Base-by-base conservation (phyloP, 768 basidiomycete genomes). In the Lentinula lateritia region DNA sequence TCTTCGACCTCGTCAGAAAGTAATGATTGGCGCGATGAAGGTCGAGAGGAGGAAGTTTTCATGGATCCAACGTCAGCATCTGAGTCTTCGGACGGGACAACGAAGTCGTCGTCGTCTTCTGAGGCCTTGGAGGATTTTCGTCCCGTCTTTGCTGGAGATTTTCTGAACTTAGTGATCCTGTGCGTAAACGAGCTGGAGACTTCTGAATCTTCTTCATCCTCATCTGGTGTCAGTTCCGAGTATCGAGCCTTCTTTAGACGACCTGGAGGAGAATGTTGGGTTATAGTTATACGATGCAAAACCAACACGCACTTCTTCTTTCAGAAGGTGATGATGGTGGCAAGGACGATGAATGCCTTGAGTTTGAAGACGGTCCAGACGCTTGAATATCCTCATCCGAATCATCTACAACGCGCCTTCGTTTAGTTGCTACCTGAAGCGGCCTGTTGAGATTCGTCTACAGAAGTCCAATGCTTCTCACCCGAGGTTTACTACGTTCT, bases 31-130 rank as follows among this genome's bases (percentile, higher is more conserved):
- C 75, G 76, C 16, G 82, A 83, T 0, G 84, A 83, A 16, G 75
- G 72, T 48, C 82, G 82, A 45, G 87, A 85, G 3, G 79, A 80
- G 10, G 78, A 76, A 57, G 86, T 75, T 65, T 74, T 80, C 28
- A 74, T 66, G 20, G 81, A 83, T 38, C 73, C 78, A 7, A 71
- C 71, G 32, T 87, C 87, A 1, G 77, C 79, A 23, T 87, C 89
- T 10, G 83, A 83, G 48, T 86, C 85, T 48, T 48, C 46, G 3
- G 84, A 85, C 18, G 86, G 82, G 42, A 81, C 86, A 66, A 91
- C 81, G 67, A 93, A 92, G 62, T 90, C 84, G 64, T 81, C 87
- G 54, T 91, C 87, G 63, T 90, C 87, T 54, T 80, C 83, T 36
- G 67, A 77, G 63, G 76, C 72, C 56, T 67, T 66, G 71, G 75